Percentiles rank a stretch among this genome's conserved stretches.
Conservation (phyloP, 2,329 filamentous ascomycete species). For the Arachnomyces sp. region DNA sequence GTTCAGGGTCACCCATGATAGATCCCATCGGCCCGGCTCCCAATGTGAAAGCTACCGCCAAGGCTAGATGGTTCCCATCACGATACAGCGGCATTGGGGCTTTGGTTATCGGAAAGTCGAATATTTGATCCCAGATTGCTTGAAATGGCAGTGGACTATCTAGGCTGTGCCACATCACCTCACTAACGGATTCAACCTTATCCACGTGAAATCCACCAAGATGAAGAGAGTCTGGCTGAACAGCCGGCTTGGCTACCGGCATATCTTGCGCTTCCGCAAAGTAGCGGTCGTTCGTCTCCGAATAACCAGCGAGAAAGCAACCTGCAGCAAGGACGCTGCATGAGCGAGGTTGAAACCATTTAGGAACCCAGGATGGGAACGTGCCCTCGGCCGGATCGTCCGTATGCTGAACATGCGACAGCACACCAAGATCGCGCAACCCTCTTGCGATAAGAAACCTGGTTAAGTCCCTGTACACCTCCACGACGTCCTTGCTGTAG, state of each 20-base stretch:
- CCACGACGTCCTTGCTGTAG: conserved; percentile 1
- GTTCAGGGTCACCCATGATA: neutral
- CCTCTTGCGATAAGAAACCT: conserved; percentile 2
- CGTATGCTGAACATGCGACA: conserved; percentile 5
- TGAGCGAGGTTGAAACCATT: conserved; percentile 6
- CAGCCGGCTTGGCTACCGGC: neutral
- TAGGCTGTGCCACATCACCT: conserved; percentile 1
- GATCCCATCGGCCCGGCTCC: conserved; percentile 1
- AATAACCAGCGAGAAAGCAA: conserved; percentile 4
- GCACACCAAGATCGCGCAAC: conserved; percentile 1
- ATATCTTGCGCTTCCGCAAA: conserved; percentile 4
- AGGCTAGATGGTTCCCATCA: conserved; percentile 1
- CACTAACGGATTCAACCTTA: conserved; percentile 1
- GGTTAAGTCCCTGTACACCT: conserved; percentile 3
- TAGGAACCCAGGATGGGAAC: conserved; percentile 7
- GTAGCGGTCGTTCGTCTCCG: conserved; percentile 1
- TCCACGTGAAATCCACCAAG: conserved; percentile 4
- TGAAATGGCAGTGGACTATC: conserved; percentile 1
- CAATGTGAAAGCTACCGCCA: conserved; percentile 3
- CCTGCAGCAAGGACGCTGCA: conserved; percentile 1
- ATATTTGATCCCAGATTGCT: conserved; percentile 3
- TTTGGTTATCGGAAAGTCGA: conserved; percentile 1
- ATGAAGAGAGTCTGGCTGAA: neutral
- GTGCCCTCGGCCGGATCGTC: conserved; percentile 3
- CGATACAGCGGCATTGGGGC: conserved; percentile 2